These are phyloP conservation scores for Pyropia yezoensis DNA, from an alignment of 23 red algal genomes.

Conservation along the genomic window DNA sequence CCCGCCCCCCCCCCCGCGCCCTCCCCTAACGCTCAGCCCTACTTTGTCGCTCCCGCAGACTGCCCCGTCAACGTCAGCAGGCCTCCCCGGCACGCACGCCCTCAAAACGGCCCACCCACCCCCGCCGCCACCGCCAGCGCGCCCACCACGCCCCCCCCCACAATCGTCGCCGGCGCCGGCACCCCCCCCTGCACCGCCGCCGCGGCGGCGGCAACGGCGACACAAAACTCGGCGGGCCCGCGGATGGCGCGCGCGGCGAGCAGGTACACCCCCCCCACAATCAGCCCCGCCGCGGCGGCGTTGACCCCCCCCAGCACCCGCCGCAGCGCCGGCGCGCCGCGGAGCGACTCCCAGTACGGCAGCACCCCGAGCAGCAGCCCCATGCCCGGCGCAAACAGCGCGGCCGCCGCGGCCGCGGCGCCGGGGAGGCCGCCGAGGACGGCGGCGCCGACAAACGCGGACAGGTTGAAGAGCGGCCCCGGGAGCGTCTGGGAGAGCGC, in stretches of 20 bases:
- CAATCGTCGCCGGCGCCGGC: constrained; percentile 19
- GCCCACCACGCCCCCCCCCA: constrained; percentile 26
- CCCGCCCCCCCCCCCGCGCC: too few relatives aligned
- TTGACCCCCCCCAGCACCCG: constrained; percentile 36
- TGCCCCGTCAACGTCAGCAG: too few relatives aligned
- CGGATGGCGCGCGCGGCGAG: constrained; percentile 22
- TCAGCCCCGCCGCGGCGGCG: constrained; percentile 50
- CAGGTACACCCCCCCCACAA: constrained; percentile 47
- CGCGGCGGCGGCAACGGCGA: constrained; percentile 29
- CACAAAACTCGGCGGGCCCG: constrained; percentile 26
- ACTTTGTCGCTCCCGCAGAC: too few relatives aligned
- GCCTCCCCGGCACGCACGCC: too few relatives aligned
- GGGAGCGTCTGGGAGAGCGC: constrained; percentile 32
- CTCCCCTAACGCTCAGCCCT: too few relatives aligned
- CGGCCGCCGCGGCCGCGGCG: constrained; percentile 23
- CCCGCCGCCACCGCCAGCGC: constrained; percentile 16
- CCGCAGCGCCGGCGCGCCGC: constrained; percentile 7
- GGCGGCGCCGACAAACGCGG: constrained; percentile 55
- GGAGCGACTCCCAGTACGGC: constrained; percentile 54
- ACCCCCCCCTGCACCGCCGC: constrained; percentile 11
- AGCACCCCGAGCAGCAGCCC: constrained; percentile 35
- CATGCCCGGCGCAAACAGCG: constrained; percentile 54
- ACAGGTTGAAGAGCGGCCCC: constrained; percentile 69
- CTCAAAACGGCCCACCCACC: constrained; percentile 48
- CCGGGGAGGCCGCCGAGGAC: constrained; percentile 19